Evolutionary conservation across 2,329 filamentous ascomycete species (phyloP), one percentile per base, ranked within the genome.

Genomic region (Xylaria sp.): DNA sequence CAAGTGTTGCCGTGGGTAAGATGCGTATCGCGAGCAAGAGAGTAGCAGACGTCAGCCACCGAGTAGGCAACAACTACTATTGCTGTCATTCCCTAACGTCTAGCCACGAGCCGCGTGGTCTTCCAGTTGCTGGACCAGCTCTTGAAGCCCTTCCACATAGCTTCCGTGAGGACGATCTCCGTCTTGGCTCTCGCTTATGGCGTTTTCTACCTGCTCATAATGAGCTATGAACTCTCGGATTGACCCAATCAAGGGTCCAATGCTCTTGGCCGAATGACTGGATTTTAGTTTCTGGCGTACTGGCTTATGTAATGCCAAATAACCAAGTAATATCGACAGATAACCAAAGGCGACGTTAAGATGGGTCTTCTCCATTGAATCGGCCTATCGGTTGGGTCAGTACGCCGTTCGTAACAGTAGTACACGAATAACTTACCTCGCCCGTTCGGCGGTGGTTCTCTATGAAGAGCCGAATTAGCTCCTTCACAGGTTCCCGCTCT

Each of bases 341-440:
- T 97, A 97, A 15, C 92, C 94, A 74, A 94, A 88, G 1, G 91
- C 89, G 28, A 98, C 92, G 69, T 94, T 92, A 53, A 90, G 84
- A 63, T 91, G 88, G 25, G 89, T 89, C 73, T 94, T 92, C 71
- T 92, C 86, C 59, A 89, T 84, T 1, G 89, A 90, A 70, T 90
- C 87, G 61, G 87, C 88, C 85, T 92, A 66, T 50, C 8, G 59
- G 37, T 45, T 49, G 58, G 15, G 60, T 71, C 63, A 71, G 72
- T 67, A 69, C 47, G 40, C 12, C 4, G 54, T 21, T 31, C 14
- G 50, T 33, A 40, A 38, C 40, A 45, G 43, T 3, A 33, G 23
- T 42, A n/a, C 37, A 46, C 11, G 33, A 11, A 53, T 53, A 25
- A 77, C 86, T 76, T 83, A 94, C 92, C 83, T 92, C 86, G 37